Conservation (phyloP, 257 asterid species). For the Dorcoceras hygrometricum region DNA sequence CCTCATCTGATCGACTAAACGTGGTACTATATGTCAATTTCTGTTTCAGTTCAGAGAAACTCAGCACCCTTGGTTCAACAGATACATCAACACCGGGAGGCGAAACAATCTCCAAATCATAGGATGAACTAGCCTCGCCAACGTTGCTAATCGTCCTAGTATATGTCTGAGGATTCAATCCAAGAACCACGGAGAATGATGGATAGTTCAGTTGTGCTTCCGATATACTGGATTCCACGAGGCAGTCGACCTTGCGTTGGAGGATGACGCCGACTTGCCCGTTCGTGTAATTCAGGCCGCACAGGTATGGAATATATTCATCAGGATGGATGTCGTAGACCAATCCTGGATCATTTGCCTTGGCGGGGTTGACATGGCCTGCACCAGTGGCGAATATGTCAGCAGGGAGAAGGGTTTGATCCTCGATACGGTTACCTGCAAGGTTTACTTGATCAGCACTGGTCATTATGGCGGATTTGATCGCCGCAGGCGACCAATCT, state of each 20-base stretch:
- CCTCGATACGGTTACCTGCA: slow-evolving; percentile 22
- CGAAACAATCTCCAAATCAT: not conserved
- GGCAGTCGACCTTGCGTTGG: slow-evolving; percentile 15
- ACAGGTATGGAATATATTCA: slow-evolving; percentile 46
- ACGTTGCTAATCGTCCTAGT: slow-evolving; percentile 48
- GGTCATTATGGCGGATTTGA: slow-evolving; percentile 55
- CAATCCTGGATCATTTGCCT: slow-evolving; percentile 47
- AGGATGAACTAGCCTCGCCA: slow-evolving; percentile 36
- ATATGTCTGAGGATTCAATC: slow-evolving; percentile 12
- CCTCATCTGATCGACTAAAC: slow-evolving; percentile 20
- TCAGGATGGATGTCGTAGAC: slow-evolving; percentile 37
- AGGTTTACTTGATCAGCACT: slow-evolving; percentile 26
- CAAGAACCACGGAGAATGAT: slow-evolving; percentile 32
- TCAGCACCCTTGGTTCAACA: slow-evolving; percentile 26
- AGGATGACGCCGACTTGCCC: slow-evolving; percentile 27
- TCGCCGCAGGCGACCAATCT: slow-evolving; percentile 52
- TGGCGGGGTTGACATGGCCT: slow-evolving; percentile 48
- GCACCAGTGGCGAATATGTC: slow-evolving; percentile 39
- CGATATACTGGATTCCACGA: slow-evolving; percentile 30
- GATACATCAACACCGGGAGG: slow-evolving; percentile 13
- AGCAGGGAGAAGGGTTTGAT: slow-evolving; percentile 35
- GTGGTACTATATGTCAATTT: slow-evolving; percentile 29
- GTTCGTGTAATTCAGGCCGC: slow-evolving; percentile 41
- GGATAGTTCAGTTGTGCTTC: slow-evolving; percentile 48
- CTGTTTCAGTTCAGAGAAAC: slow-evolving; percentile 34